Conservation (phyloP, 768 basidiomycete species). For the Neoboletus subvelutipes region DNA sequence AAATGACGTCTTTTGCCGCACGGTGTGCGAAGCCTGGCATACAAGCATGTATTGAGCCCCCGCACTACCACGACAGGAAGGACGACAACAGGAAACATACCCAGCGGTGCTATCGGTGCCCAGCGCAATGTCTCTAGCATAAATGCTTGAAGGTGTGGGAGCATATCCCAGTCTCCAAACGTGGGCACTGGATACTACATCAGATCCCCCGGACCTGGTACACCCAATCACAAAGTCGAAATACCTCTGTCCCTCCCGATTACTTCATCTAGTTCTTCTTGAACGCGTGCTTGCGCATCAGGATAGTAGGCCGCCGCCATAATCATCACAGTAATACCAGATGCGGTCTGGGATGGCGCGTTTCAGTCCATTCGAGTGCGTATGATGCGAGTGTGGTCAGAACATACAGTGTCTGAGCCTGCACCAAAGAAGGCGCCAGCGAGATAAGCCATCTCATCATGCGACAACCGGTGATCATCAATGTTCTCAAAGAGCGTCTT, state of each 20-base stretch:
- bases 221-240: no score
- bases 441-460: conserved; percentile 54
- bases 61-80: no score
- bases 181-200: background rate
- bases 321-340: conserved; percentile 36
- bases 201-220: no score
- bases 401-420: conserved; percentile 50
- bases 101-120: background rate
- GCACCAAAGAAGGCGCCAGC: conserved; percentile 61
- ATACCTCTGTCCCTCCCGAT: no score
- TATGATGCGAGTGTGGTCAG: background rate
- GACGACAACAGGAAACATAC: background rate
- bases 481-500: conserved; percentile 53
- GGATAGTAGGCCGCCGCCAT: no score
- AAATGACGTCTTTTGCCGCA: background rate
- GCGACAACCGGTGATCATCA: conserved; percentile 45
- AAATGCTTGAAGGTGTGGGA: background rate
- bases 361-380: background rate
- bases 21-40: background rate
- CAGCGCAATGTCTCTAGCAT: background rate
- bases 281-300: no score
- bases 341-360: conserved; percentile 36
- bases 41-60: background rate
- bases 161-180: background rate
- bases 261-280: no score